A percentile compares a stretch with the other conserved stretches of the same genome.
These are phyloP conservation scores for Cardamine resedifolia DNA, from an alignment of 345 rosid genomes.

Conservation along the genomic window DNA sequence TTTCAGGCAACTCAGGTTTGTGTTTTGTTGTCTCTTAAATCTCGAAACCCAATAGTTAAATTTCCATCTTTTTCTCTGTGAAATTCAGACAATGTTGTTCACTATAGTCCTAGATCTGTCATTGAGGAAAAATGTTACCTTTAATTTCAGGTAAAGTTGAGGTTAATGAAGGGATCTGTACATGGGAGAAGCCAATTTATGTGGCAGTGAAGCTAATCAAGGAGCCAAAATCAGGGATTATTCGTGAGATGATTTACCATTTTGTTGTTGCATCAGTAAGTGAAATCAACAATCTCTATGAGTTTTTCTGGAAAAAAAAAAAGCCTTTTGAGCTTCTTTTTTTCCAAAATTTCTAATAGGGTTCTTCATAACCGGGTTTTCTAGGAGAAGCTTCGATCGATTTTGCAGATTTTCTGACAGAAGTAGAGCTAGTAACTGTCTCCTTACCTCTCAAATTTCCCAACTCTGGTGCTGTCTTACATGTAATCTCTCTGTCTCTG, in stretches of 20 bases:
- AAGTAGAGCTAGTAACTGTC: slow-evolving; percentile 61
- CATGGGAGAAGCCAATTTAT: slow-evolving; percentile 85
- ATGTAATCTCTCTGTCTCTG: slow-evolving; percentile 47
- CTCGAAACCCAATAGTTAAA: not conserved
- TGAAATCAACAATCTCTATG: not conserved
- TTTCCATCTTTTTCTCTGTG: not conserved
- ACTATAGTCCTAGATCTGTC: slow-evolving; percentile 29
- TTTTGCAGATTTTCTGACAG: slow-evolving; percentile 76
- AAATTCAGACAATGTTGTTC: slow-evolving; percentile 25
- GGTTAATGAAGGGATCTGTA: slow-evolving; percentile 69
- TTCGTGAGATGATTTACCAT: slow-evolving; percentile 80
- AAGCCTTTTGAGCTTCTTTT: not conserved
- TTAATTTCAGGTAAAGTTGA: slow-evolving; percentile 69
- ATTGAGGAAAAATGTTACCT: slow-evolving; percentile 16
- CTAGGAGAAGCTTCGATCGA: slow-evolving; percentile 94
- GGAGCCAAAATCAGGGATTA: slow-evolving; percentile 70
- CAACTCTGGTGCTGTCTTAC: slow-evolving; percentile 80
- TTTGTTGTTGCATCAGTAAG: slow-evolving; percentile 79
- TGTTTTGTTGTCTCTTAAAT: slow-evolving; percentile 26
- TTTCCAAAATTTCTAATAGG: slow-evolving; percentile 50
- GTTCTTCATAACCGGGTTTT: slow-evolving; percentile 72
- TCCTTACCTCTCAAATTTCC: slow-evolving; percentile 87
- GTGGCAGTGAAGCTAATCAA: slow-evolving; percentile 65
- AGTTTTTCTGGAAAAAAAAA: not conserved
- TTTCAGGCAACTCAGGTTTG: slow-evolving; percentile 95